Conservation (phyloP, 73 alveolate species). For the Paramecium pentaurelia region DNA sequence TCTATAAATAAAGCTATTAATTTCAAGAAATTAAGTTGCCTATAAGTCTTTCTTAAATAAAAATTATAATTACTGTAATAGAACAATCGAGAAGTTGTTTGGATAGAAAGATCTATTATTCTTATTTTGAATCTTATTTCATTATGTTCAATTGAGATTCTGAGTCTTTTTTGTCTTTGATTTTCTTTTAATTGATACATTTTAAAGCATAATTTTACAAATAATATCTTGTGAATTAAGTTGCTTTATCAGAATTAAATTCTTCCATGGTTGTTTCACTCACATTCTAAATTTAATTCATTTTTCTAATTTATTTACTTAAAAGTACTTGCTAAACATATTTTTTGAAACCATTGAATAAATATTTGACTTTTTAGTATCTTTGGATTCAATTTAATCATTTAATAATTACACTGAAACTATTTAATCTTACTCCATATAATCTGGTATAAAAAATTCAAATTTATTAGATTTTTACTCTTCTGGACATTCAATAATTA, state of each 20-base stretch:
- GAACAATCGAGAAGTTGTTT: neutral
- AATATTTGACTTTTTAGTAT: neutral
- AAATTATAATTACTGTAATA: neutral
- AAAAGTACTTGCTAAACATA: neutral
- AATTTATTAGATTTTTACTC: neutral
- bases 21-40: neutral
- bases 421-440: neutral
- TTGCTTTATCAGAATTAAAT: neutral
- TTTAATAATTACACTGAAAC: neutral
- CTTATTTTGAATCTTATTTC: neutral
- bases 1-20: neutral
- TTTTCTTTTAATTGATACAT: neutral
- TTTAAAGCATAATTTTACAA: neutral
- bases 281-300: neutral
- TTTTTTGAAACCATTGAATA: neutral
- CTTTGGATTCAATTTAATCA: neutral
- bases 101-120: neutral
- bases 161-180: neutral
- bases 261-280: neutral
- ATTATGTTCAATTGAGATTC: neutral
- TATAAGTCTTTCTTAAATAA: neutral
- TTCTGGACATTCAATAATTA: neutral
- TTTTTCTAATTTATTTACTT: neutral
- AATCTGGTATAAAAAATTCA: neutral
- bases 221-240: neutral